Evolutionary conservation across 495 filamentous ascomycete species (phyloP).

Genomic region (Chaetomium cochliodes): DNA sequence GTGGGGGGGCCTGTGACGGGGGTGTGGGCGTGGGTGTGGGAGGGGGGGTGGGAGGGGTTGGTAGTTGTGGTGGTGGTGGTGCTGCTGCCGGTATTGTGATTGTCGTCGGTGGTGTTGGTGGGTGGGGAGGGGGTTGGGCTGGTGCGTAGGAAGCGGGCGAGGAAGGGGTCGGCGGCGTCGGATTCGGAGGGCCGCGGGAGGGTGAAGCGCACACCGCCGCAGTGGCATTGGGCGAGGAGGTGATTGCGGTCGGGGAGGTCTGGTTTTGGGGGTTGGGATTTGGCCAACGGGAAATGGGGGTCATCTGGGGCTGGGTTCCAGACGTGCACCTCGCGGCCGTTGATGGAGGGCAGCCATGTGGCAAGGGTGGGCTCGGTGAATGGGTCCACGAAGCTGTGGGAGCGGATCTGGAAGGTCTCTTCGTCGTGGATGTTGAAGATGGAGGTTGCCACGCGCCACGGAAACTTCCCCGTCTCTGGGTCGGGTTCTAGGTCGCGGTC

Average conservation of each 20-base stretch:
- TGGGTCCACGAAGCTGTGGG: slow-evolving; percentile 41
- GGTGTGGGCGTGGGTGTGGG: background rate
- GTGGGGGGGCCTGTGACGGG: background rate
- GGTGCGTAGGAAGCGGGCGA: slow-evolving; percentile 20
- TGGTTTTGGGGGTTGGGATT: slow-evolving; percentile 12
- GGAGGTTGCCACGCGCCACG: slow-evolving; percentile 37
- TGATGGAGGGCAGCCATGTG: slow-evolving; percentile 45
- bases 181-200: slow-evolving; percentile 37
- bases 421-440: slow-evolving; percentile 35
- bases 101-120: background rate
- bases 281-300: slow-evolving; percentile 24
- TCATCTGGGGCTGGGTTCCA: slow-evolving; percentile 31
- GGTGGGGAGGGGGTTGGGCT: background rate
- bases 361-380: slow-evolving; percentile 35
- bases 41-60: background rate
- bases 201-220: slow-evolving; percentile 47
- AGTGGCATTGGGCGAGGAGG: slow-evolving; percentile 43
- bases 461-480: slow-evolving; percentile 26
- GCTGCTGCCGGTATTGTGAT: background rate
- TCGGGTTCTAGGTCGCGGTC: slow-evolving; percentile 42
- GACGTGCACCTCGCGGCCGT: slow-evolving; percentile 34
- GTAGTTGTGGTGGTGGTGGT: background rate
- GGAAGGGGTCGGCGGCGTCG: slow-evolving; percentile 12
- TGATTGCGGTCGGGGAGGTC: slow-evolving; percentile 26
- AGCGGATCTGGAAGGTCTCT: slow-evolving; percentile 41